Evolutionary conservation across 768 basidiomycete genomes (phyloP).

Genomic region (Boletus sensibilis): DNA sequence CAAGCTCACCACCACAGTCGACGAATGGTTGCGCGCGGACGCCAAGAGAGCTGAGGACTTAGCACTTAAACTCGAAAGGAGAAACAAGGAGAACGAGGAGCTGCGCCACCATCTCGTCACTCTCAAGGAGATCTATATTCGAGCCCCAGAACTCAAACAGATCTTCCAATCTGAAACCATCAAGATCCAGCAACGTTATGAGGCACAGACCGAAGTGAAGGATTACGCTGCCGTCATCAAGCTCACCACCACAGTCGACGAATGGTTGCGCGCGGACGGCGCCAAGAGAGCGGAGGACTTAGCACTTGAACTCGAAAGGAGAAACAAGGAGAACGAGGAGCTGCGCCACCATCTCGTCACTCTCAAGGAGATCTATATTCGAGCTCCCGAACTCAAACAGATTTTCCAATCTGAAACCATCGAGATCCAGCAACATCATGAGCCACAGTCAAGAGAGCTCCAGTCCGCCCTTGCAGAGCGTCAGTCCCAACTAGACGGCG

Average conservation of each 20-base stretch:
- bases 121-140: slow-evolving; percentile 11
- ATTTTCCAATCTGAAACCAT: slow-evolving; percentile 12
- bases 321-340: slow-evolving; percentile 13
- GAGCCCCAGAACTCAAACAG: background rate
- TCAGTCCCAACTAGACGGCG: slow-evolving; percentile 1
- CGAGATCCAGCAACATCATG: slow-evolving; percentile 1
- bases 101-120: background rate
- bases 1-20: slow-evolving; percentile 6
- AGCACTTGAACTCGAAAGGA: background rate
- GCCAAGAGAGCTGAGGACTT: slow-evolving; percentile 4
- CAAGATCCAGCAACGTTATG: background rate
- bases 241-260: slow-evolving; percentile 5
- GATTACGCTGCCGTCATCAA: slow-evolving; percentile 3
- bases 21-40: slow-evolving; percentile 11
- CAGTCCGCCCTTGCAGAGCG: background rate
- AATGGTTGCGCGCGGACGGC: slow-evolving; percentile 12
- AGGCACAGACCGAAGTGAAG: background rate
- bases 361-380: slow-evolving; percentile 11
- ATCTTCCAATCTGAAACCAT: background rate
- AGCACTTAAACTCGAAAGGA: background rate
- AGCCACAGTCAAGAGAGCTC: background rate
- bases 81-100: slow-evolving; percentile 10
- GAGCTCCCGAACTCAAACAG: slow-evolving; percentile 7
- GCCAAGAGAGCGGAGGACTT: slow-evolving; percentile 3
- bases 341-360: background rate